phyloP scores from a whole-genome alignment of 345 rosid species.

The Moricandia moricandioides region DNA sequence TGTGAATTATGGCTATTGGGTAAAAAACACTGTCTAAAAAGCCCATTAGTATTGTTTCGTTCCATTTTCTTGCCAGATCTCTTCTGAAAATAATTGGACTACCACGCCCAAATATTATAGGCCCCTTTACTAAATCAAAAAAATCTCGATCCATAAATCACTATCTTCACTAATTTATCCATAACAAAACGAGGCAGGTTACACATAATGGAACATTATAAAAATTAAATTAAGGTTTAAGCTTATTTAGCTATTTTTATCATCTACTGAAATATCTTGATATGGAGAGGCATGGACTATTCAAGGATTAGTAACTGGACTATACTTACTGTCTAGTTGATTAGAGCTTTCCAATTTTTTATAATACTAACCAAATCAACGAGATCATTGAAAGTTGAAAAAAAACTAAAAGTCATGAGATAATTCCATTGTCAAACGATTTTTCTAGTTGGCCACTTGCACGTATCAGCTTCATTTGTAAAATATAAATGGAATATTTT shows the following conservation, averaged over 20 bases:
- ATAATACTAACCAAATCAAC: neutral
- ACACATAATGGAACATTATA: no score
- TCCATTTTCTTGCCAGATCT: neutral
- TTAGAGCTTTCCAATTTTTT: neutral
- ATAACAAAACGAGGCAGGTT: no score
- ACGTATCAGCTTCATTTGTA: neutral
- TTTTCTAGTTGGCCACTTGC: constrained; percentile 12
- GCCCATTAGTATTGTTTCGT: neutral
- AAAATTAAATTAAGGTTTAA: neutral
- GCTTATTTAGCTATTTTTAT: neutral
- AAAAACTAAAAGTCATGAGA: neutral
- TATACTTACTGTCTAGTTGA: neutral
- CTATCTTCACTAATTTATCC: no score
- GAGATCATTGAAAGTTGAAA: neutral
- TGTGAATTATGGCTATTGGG: neutral
- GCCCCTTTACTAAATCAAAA: no score
- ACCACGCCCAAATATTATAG: neutral
- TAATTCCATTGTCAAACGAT: neutral
- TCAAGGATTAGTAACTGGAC: neutral
- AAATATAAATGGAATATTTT: neutral
- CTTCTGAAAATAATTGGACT: neutral
- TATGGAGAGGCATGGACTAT: neutral
- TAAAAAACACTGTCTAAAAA: no score
- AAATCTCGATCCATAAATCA: no score
- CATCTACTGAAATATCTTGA: neutral